These are phyloP conservation scores for Oehlia diaphana DNA, from an alignment of 192 early-diverging fungal genomes.

Conservation along the genomic window DNA sequence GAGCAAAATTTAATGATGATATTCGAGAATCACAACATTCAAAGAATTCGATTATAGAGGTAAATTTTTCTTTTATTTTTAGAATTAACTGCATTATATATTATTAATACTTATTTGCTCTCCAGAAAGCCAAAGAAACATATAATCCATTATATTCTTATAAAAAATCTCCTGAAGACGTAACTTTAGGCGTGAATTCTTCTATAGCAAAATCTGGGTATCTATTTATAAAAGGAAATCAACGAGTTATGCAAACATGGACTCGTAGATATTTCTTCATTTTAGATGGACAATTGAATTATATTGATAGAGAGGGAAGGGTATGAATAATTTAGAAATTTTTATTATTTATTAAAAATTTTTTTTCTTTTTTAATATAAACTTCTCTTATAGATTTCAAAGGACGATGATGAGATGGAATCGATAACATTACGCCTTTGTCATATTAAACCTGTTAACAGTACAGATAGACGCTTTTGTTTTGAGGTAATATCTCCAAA, in stretches of 20 bases:
- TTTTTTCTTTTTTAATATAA: background rate
- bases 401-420: conserved; percentile 57
- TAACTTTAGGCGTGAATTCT: conserved; percentile 41
- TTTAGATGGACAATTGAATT: conserved; percentile 57
- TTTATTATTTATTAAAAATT: background rate
- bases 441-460: conserved; percentile 63
- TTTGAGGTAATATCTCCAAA: conserved; percentile 87
- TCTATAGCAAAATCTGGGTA: conserved; percentile 72
- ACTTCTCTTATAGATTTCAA: conserved; percentile 37
- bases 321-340: conserved; percentile 14
- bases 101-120: background rate
- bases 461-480: conserved; percentile 71
- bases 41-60: conserved; percentile 22
- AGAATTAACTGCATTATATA: background rate
- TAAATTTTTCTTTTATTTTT: background rate
- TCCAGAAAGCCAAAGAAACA: conserved; percentile 26
- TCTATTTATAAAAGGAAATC: conserved; percentile 73
- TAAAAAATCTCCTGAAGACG: conserved; percentile 34
- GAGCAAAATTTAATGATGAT: conserved; percentile 21
- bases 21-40: conserved; percentile 8
- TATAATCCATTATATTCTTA: conserved; percentile 17
- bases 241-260: conserved; percentile 78
- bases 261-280: conserved; percentile 77
- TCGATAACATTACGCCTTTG: conserved; percentile 73
- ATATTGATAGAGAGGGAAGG: conserved; percentile 40